Conservation (phyloP, 108 stramenopile species). For the Nannochloropsis oceanica region DNA sequence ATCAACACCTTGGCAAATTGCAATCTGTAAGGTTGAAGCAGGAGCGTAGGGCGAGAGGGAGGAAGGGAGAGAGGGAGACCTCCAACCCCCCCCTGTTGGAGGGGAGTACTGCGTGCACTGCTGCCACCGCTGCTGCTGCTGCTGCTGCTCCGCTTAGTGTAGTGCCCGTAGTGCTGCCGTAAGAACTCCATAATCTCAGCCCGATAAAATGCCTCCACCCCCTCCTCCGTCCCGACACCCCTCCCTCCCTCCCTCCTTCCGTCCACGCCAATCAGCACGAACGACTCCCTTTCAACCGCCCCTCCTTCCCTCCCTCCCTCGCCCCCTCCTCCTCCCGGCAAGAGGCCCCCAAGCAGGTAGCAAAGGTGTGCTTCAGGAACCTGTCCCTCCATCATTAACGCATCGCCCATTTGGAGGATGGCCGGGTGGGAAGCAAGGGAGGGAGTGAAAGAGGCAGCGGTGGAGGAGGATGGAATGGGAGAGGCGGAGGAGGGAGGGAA, state of each 20-base stretch:
- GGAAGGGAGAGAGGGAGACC: background rate
- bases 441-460: background rate
- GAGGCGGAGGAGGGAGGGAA: background rate
- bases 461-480: background rate
- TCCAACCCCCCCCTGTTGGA: too few relatives aligned
- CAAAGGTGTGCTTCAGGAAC: background rate
- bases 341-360: background rate
- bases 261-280: background rate
- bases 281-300: background rate
- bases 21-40: background rate
- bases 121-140: too few relatives aligned
- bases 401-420: background rate
- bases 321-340: background rate
- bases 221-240: background rate
- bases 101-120: too few relatives aligned
- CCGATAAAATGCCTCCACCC: background rate
- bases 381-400: background rate
- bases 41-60: background rate
- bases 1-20: background rate
- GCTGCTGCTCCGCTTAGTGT: background rate
- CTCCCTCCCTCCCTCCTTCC: background rate
- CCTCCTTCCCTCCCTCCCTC: background rate
- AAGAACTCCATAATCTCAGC: background rate
- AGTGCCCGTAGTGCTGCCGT: background rate
- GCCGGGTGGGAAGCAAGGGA: background rate